Percentiles rank a stretch among this genome's conserved stretches.
Conservation (phyloP, 768 basidiomycete species). For the Cystobasidium tubakii region DNA sequence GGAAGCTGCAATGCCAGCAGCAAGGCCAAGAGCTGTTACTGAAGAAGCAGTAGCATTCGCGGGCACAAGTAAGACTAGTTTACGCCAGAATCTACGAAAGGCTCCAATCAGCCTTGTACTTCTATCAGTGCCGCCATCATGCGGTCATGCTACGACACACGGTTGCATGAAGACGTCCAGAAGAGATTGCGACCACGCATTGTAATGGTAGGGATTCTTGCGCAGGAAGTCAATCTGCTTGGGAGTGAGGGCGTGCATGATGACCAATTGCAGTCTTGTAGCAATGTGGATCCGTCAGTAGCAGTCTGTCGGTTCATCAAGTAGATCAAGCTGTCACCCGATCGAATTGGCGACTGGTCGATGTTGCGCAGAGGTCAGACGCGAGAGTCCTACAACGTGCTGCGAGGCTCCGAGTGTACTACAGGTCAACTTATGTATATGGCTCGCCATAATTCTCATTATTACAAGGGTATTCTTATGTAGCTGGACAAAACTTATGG, state of each 20-base stretch:
- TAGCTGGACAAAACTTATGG: neutral
- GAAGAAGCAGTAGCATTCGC: neutral
- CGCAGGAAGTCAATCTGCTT: constrained; percentile 1
- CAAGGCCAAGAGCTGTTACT: neutral
- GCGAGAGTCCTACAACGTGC: too few species aligned
- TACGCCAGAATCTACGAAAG: neutral
- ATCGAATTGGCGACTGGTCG: too few species aligned
- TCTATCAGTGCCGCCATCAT: too few species aligned
- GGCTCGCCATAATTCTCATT: too few species aligned
- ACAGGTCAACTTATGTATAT: neutral
- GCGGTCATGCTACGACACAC: too few species aligned
- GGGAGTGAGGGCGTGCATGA: neutral
- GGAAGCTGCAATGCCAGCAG: constrained; percentile 6
- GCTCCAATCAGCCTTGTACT: neutral
- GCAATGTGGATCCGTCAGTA: too few species aligned
- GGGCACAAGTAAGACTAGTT: neutral
- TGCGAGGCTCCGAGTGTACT: neutral
- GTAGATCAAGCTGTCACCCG: too few species aligned
- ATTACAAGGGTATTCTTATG: too few species aligned
- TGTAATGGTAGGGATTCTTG: constrained; percentile 4
- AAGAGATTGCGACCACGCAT: constrained; percentile 8
- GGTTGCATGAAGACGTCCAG: neutral
- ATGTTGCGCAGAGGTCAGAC: too few species aligned
- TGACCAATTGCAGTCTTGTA: neutral
- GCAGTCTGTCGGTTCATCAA: too few species aligned